A percentile compares a stretch with the other conserved stretches of the same genome.
These are phyloP conservation scores for Heracleum sosnowskyi DNA, from an alignment of 129 eudicot genomes.

Conservation along the genomic window DNA sequence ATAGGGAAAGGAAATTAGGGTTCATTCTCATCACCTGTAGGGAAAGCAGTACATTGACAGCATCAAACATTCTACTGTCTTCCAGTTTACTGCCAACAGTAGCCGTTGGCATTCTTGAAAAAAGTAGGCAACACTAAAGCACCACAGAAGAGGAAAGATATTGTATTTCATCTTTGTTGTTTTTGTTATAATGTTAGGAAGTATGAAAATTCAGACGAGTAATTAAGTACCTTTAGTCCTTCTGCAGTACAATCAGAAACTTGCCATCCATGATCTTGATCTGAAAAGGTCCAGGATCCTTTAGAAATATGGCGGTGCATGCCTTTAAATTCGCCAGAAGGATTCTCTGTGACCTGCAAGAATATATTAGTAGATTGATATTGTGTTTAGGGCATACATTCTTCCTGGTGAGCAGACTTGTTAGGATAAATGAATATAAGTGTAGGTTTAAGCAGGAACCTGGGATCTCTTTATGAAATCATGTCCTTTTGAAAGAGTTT, in stretches of 20 bases:
- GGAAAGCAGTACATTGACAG: conserved; percentile 32
- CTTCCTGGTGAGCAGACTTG: not conserved
- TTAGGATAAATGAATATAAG: not conserved
- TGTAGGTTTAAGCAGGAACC: conserved; percentile 8
- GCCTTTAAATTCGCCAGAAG: conserved; percentile 31
- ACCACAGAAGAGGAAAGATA: not conserved
- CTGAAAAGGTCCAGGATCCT: conserved; percentile 57
- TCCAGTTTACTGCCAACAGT: conserved; percentile 31
- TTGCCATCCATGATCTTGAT: conserved; percentile 61
- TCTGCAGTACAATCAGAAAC: conserved; percentile 59
- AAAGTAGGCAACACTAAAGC: conserved; percentile 30
- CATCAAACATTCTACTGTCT: conserved; percentile 23
- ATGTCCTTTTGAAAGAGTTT: conserved; percentile 27
- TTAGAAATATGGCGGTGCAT: conserved; percentile 43
- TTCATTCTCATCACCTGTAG: conserved; percentile 29
- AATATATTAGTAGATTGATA: not conserved
- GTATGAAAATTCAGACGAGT: not conserved
- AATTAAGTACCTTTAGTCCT: conserved; percentile 34
- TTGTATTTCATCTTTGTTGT: not conserved
- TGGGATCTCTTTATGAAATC: conserved; percentile 34
- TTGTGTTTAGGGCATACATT: not conserved
- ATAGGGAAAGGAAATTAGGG: not conserved
- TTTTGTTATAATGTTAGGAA: not conserved
- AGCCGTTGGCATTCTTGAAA: conserved; percentile 30
- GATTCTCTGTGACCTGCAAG: conserved; percentile 33